Conservation (phyloP, 75 land plant genomes). For the Gnetum montanum region DNA sequence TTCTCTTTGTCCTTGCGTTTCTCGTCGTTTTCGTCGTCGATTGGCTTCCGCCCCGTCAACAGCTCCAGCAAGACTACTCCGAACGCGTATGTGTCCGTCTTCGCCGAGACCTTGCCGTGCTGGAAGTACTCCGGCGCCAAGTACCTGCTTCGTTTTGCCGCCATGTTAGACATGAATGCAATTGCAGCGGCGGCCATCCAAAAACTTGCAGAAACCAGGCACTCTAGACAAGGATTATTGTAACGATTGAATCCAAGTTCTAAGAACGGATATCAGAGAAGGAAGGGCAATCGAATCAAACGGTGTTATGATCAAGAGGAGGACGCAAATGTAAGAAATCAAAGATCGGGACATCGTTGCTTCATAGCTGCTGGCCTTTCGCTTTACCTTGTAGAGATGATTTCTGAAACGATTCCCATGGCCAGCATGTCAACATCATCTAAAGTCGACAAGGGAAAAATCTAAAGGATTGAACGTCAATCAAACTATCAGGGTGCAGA, state of each 20-base stretch:
- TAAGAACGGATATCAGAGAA: background rate
- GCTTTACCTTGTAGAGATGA: no score
- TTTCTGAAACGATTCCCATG: no score
- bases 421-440: no score
- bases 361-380: no score
- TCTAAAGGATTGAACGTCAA: no score
- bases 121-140: conserved; percentile 91
- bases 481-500: background rate
- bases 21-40: no score
- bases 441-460: no score
- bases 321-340: no score
- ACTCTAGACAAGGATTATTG: background rate
- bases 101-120: conserved; percentile 79
- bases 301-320: no score
- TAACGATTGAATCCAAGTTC: background rate
- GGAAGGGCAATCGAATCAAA: no score
- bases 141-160: conserved; percentile 34
- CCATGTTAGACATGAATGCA: background rate
- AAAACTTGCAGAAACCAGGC: no score
- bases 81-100: conserved; percentile 82
- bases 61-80: conserved; percentile 82
- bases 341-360: no score
- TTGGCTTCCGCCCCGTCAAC: conserved; percentile 71
- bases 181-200: background rate
- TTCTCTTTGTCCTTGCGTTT: conserved; percentile 39